Base-by-base conservation (phyloP, 192 early-diverging fungal species). In the Coemansia sp. region DNA sequence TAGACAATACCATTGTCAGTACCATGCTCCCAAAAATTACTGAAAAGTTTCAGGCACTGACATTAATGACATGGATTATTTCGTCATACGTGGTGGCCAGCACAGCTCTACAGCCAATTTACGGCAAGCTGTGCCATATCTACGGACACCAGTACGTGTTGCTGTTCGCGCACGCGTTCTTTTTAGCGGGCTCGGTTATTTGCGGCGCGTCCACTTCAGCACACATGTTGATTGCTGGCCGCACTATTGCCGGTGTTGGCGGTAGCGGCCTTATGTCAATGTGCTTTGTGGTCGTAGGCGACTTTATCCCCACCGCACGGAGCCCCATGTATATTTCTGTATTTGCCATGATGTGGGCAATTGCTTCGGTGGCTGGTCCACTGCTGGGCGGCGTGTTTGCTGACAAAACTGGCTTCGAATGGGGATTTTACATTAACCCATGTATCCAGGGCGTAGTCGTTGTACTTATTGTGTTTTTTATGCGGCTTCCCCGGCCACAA, bases 81-180 rank as follows among this genome's bases (percentile, higher is more conserved):
- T 81, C 84, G 1, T 69, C 80, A 20, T 91, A 84, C 58, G 48
- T 90, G 19, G 62, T 89, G 44, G 80, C 84, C 10, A 75, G 71
- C 52, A 91, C 91, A 0, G 86, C 91, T 6, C 75, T 91, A 61
- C 84, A 90, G 61, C 89, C 91, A 4, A 56, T 90, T 12, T 93
- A 88, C 78, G 88, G 88, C 41, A 85, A 84, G 56, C 62, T 91
- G 14, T 84, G 88, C 31, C 87, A 94, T 56, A 89, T 93, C 41
- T 94, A 90, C 78, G 94, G 88, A 16, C 83, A 83, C 50, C 78
- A 81, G 52, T 49, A 61, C 4, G 72, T 82, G 8, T 50, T 87
- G 44, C 50, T 88, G 0, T 68, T 80, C 37, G 80, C 81, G 12
- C 63, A 72, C 33, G 53, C 64, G 7, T 50, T 87, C 23, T 84